phyloP scores from a whole-genome alignment of 495 filamentous ascomycete genomes.

The Xeromyces bisporus region DNA sequence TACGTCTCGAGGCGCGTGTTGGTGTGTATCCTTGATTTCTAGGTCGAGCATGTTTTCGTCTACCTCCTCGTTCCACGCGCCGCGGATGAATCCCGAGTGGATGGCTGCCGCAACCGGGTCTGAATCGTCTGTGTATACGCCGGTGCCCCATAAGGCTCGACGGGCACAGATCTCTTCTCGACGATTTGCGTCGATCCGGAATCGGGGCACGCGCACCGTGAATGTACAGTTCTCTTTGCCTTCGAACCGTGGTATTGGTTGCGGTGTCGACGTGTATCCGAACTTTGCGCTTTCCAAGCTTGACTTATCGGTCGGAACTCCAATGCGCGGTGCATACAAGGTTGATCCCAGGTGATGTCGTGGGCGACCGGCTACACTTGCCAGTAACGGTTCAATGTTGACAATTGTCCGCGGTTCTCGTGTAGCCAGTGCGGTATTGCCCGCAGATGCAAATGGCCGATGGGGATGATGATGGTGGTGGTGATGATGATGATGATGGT shows the following conservation, averaged over 20 bases:
- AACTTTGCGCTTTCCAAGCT: slow-evolving; percentile 38
- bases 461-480: slow-evolving; percentile 35
- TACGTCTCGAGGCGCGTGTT: slow-evolving; percentile 19
- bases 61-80: slow-evolving; percentile 67
- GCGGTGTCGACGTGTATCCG: slow-evolving; percentile 53
- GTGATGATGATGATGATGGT: slow-evolving; percentile 38
- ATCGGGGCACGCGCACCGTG: slow-evolving; percentile 68
- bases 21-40: slow-evolving; percentile 29
- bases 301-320: slow-evolving; percentile 26
- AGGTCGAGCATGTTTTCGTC: slow-evolving; percentile 52
- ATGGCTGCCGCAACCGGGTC: slow-evolving; percentile 87
- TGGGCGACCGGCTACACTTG: slow-evolving; percentile 49
- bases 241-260: slow-evolving; percentile 61
- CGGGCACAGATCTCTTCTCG: slow-evolving; percentile 68
- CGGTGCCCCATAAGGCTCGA: slow-evolving; percentile 76
- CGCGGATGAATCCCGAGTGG: slow-evolving; percentile 80
- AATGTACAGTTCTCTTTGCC: slow-evolving; percentile 79
- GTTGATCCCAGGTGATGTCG: slow-evolving; percentile 70
- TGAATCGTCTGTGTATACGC: slow-evolving; percentile 90
- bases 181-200: slow-evolving; percentile 47
- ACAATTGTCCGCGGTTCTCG: slow-evolving; percentile 47
- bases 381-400: slow-evolving; percentile 47
- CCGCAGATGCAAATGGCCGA: slow-evolving; percentile 15
- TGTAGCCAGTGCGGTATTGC: slow-evolving; percentile 24
- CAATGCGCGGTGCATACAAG: slow-evolving; percentile 35